These are phyloP conservation scores for Saccharomycopsis oosterbeekiorum DNA, from an alignment of 805 yeast species.

Conservation along the genomic window DNA sequence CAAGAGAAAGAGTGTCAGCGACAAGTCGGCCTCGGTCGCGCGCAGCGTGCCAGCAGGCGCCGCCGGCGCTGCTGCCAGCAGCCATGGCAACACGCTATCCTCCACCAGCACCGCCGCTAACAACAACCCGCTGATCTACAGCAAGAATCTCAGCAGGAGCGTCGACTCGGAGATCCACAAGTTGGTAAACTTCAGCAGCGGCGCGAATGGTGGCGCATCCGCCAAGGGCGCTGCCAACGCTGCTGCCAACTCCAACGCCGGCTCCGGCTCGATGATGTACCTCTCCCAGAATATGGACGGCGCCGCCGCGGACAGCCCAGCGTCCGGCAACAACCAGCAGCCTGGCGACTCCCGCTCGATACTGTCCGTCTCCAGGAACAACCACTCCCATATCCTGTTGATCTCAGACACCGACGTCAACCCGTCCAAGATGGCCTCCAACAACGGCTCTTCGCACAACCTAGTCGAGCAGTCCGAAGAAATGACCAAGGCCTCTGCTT, in stretches of 20 bases:
- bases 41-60: too few species aligned
- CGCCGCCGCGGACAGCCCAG: neutral
- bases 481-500: neutral
- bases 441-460: neutral
- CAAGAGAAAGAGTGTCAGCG: slow-evolving; percentile 17
- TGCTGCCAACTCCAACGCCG: neutral
- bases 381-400: slow-evolving; percentile 1
- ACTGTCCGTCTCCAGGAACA: neutral
- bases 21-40: slow-evolving; percentile 1
- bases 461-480: neutral
- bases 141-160: slow-evolving; percentile 1
- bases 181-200: neutral
- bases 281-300: neutral
- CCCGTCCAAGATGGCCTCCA: neutral
- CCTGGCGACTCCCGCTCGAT: neutral
- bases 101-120: neutral
- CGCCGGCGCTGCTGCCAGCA: too few species aligned
- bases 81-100: too few species aligned
- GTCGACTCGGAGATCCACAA: slow-evolving; percentile 4
- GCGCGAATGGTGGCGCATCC: neutral
- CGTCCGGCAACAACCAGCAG: neutral
- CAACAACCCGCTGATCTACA: slow-evolving; percentile 8
- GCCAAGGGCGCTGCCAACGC: neutral
- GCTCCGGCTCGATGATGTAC: neutral
- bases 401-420: neutral